Conservation (phyloP, 2,329 filamentous ascomycete species). For the Cucurbitaria berberidis region DNA sequence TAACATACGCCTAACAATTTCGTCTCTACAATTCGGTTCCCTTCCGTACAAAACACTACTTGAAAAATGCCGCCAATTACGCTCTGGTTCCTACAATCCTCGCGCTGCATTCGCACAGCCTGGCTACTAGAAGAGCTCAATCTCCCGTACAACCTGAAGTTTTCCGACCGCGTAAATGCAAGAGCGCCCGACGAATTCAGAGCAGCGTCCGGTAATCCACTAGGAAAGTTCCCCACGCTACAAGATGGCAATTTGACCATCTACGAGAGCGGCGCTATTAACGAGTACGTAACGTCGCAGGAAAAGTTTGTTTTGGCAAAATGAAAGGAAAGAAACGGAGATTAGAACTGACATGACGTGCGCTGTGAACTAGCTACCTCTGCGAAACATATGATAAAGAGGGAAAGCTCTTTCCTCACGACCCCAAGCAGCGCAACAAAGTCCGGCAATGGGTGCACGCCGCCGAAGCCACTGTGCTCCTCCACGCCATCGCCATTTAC, state of each 20-base stretch:
- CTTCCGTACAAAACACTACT: no score
- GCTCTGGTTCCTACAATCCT: conserved; percentile 57
- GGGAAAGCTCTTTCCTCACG: conserved; percentile 46
- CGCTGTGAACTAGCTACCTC: conserved; percentile 47
- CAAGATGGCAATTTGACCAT: conserved; percentile 51
- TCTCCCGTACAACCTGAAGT: conserved; percentile 52
- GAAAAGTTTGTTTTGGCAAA: not conserved
- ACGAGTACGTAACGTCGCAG: conserved; percentile 54
- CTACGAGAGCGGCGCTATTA: conserved; percentile 56
- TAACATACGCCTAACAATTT: no score
- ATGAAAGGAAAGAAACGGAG: no score
- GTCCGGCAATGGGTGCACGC: conserved; percentile 55
- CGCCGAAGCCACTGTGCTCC: conserved; percentile 55
- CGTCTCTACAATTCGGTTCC: no score
- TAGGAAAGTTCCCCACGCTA: conserved; percentile 56
- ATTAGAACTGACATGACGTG: not conserved
- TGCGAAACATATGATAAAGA: conserved; percentile 54
- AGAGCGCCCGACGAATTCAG: conserved; percentile 54
- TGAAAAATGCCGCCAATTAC: conserved; percentile 43
- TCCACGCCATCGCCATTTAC: conserved; percentile 54
- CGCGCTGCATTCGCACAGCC: conserved; percentile 53
- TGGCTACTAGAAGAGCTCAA: conserved; percentile 56
- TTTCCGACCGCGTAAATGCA: conserved; percentile 47
- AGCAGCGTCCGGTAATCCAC: conserved; percentile 46
- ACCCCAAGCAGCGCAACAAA: conserved; percentile 43